A percentile compares a stretch with the other conserved stretches of the same genome.
Conservation (phyloP, 2,329 filamentous ascomycete species). For the Colletotrichum chlorophyti region DNA sequence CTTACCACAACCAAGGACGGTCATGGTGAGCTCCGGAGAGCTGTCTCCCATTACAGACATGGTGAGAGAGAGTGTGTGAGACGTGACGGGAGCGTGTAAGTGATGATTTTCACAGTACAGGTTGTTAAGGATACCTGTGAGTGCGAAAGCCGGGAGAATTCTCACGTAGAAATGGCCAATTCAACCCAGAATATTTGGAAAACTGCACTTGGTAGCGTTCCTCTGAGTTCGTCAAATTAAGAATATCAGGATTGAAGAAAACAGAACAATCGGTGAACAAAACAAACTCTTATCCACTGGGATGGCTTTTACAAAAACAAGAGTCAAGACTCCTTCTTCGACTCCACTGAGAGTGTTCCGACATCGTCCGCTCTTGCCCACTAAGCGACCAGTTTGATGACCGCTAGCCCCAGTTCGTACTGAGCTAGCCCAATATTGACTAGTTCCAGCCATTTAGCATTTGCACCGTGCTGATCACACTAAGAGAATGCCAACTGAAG, state of each 20-base stretch:
- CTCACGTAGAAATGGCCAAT: too few relatives aligned
- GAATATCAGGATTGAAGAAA: neutral
- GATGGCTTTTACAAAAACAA: slow-evolving; percentile 9
- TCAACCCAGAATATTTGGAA: too few relatives aligned
- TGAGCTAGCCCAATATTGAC: neutral
- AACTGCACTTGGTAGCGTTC: too few relatives aligned
- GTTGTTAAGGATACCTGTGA: neutral
- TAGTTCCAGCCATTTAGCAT: neutral
- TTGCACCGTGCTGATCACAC: neutral
- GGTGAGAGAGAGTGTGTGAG: slow-evolving; percentile 26
- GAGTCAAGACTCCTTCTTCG: too few relatives aligned
- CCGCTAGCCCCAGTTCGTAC: too few relatives aligned
- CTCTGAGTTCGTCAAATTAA: too few relatives aligned
- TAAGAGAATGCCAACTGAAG: neutral
- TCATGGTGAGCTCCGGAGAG: slow-evolving; percentile 69
- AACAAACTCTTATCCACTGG: slow-evolving; percentile 17
- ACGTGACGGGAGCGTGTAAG: slow-evolving; percentile 13
- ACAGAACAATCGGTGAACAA: neutral
- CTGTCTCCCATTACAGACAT: slow-evolving; percentile 41
- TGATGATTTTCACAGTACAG: neutral
- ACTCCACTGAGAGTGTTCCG: slow-evolving; percentile 28
- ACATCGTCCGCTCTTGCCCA: slow-evolving; percentile 19
- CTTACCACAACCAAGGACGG: slow-evolving; percentile 83
- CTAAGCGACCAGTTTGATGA: slow-evolving; percentile 7
- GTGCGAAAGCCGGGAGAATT: neutral